Evolutionary conservation across 345 rosid genomes (phyloP), one percentile per base, ranked within the genome.

Genomic region (Eucalyptus marginata): DNA sequence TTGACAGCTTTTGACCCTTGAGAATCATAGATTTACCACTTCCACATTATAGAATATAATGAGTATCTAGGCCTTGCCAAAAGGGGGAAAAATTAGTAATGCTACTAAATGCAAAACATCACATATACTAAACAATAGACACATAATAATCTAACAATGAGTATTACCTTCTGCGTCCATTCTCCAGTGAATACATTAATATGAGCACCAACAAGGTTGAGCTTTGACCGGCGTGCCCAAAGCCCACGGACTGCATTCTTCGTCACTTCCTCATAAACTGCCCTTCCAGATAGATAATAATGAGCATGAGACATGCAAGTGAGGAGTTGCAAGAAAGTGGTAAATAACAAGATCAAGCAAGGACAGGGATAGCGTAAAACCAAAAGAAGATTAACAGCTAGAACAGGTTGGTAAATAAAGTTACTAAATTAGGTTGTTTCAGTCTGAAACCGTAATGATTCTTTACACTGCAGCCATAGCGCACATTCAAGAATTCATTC

Each of bases 101-200:
- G 47, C 27, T 40, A 76, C 27, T 20, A 76, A 71, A 71, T 11
- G 59, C 49, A 88, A 86, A 17, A 59, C 71, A 86, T 62, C 64
- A 43, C 79, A 89, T 49, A 47, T 86, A 44, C 49, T 16, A 12
- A 40, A 29, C 54, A 16, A 40, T 76, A 76, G 29, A 36, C 40
- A 54, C 47, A 13, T 52, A 81, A 88, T 54, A 86, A 87, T 49
- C 43, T 50, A 79, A 64, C 62, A 83, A 87, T 44, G 47, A 89
- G 87, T 89, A 87, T 20, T 94, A 98, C 99, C 99, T 98, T 98
- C 84, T 98, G 99, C 66, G 99, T 98, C 99, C 99, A 98, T 96
- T 97, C 99, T 91, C 99, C 99, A 81, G 99, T 97, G 92, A 98
- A 98, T 86, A 97, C 99, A 94, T 98, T 97, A 90, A 98, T 97